Evolutionary conservation across 352 stramenopile genomes (phyloP).

Genomic region (Pythium rhizo-oryzae): DNA sequence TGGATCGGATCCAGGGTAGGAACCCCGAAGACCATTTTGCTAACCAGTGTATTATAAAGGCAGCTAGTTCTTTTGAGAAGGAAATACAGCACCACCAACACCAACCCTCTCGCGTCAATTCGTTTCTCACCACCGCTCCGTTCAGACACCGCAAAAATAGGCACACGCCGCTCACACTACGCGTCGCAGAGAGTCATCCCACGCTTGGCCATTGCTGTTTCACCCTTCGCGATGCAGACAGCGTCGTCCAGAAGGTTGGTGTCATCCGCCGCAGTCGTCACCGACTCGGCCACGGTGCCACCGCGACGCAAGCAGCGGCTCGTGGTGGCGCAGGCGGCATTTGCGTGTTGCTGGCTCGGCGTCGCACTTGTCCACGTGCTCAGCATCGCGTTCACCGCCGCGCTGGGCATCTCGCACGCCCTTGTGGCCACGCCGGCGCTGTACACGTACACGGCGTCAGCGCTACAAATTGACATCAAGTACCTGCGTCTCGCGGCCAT

Average conservation of each 20-base stretch:
- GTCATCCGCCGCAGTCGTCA: neutral
- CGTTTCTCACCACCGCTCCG: neutral
- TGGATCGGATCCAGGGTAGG: conserved; percentile 34
- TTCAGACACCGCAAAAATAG: neutral
- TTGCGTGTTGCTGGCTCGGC: conserved; percentile 7
- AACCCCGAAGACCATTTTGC: conserved; percentile 41
- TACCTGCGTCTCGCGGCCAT: conserved; percentile 4
- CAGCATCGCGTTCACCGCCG: neutral
- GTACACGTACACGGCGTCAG: conserved; percentile 6
- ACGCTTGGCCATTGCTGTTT: no score
- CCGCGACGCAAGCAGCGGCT: conserved; percentile 3
- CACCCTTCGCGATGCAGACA: no score
- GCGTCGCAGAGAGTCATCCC: no score
- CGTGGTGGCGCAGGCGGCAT: neutral
- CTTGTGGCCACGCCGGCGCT: conserved; percentile 9
- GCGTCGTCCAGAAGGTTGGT: neutral
- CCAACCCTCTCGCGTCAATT: neutral
- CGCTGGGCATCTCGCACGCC: neutral
- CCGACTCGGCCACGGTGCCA: neutral
- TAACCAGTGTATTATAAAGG: conserved; percentile 46
- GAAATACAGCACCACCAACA: conserved; percentile 13
- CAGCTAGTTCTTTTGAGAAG: conserved; percentile 41
- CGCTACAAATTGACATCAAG: conserved; percentile 7
- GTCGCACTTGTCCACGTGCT: conserved; percentile 6
- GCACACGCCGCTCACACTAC: neutral